phyloP scores from a whole-genome alignment of 1,284 basidiomycete species.

The Microbotryum violaceum region DNA sequence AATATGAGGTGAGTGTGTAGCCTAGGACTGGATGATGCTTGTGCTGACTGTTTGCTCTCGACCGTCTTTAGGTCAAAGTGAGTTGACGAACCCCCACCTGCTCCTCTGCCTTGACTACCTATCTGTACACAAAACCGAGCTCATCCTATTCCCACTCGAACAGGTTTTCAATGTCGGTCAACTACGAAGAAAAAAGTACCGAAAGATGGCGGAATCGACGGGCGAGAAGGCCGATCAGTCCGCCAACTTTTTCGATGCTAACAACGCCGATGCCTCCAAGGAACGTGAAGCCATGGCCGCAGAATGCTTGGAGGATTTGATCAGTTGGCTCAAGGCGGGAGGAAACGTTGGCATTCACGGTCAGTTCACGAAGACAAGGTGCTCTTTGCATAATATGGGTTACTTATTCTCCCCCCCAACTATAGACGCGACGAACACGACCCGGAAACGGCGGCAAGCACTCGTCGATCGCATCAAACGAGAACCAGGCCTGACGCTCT shows the following conservation, averaged over 20 bases:
- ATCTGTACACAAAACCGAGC: not conserved
- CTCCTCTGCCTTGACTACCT: not conserved
- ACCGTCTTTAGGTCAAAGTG: slow-evolving; percentile 23
- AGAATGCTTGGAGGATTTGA: slow-evolving; percentile 90
- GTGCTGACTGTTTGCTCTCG: not conserved
- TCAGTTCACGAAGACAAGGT: slow-evolving; percentile 42
- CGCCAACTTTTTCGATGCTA: slow-evolving; percentile 82
- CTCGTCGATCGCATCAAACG: slow-evolving; percentile 69
- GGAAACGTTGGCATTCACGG: slow-evolving; percentile 98
- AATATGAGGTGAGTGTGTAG: slow-evolving; percentile 76
- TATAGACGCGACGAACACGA: slow-evolving; percentile 93
- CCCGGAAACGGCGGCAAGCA: slow-evolving; percentile 62
- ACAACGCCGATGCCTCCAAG: slow-evolving; percentile 69
- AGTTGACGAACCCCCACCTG: not conserved
- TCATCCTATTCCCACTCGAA: not conserved
- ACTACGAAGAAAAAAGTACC: slow-evolving; percentile 77
- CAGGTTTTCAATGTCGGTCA: slow-evolving; percentile 98
- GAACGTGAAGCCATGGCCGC: slow-evolving; percentile 76
- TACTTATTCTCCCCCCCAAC: too few species aligned
- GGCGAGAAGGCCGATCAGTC: slow-evolving; percentile 85
- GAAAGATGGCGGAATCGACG: slow-evolving; percentile 59
- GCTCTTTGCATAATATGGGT: not conserved
- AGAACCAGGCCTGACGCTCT: slow-evolving; percentile 80
- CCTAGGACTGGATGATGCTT: slow-evolving; percentile 42
- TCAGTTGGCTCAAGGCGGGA: slow-evolving; percentile 77